Conservation (phyloP, 2,329 filamentous ascomycete genomes). For the Ascochyta fabae region DNA sequence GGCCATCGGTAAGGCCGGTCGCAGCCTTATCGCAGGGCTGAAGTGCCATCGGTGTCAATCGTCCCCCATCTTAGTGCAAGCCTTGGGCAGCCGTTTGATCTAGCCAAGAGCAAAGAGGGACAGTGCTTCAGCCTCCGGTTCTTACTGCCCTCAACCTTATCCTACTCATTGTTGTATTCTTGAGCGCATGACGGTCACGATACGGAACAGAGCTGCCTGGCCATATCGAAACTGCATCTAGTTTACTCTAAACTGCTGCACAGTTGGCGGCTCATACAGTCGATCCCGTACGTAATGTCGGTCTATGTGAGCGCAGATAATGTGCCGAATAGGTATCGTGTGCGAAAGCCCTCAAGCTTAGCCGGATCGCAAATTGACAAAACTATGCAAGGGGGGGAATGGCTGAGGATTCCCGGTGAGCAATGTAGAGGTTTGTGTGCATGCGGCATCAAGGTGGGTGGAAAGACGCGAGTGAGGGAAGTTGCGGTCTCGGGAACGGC, state of each 20-base stretch:
- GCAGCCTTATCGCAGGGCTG: constrained; percentile 19
- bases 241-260: background rate
- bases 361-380: background rate
- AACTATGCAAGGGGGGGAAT: background rate
- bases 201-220: background rate
- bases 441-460: constrained; percentile 6
- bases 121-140: constrained; percentile 3
- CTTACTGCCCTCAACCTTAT: background rate
- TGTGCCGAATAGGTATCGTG: constrained; percentile 1
- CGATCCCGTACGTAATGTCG: background rate
- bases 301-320: constrained; percentile 2
- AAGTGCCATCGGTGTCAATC: constrained; percentile 4
- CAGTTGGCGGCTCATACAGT: background rate
- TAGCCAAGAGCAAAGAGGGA: background rate
- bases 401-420: constrained; percentile 9
- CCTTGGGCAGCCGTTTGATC: constrained; percentile 10
- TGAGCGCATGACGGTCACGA: background rate
- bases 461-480: constrained; percentile 5
- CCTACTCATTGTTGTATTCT: background rate
- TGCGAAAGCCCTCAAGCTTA: background rate
- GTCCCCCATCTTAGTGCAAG: constrained; percentile 1
- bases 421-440: constrained; percentile 4
- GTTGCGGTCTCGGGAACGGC: constrained; percentile 13
- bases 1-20: constrained; percentile 18
- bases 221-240: background rate